Conservation (phyloP, 257 asterid genomes). For the Paraleonurus japonicus region DNA sequence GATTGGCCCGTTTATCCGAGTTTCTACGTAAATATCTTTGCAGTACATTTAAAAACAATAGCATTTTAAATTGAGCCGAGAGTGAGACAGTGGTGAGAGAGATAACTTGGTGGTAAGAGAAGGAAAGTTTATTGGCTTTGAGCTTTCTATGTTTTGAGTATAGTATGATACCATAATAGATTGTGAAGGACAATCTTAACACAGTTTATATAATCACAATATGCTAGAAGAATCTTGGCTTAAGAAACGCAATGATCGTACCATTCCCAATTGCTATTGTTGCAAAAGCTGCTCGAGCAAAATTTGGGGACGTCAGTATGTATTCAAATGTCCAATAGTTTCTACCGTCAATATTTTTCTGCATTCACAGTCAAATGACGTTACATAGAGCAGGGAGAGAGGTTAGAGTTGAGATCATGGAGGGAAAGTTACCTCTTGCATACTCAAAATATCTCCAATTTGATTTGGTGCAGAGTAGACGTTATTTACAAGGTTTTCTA, state of each 20-base stretch:
- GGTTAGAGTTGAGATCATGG: not conserved
- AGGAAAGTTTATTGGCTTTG: not conserved
- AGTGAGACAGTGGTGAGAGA: not conserved
- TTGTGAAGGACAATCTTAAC: not conserved
- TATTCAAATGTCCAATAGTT: slow-evolving; percentile 80
- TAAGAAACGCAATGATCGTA: slow-evolving; percentile 21
- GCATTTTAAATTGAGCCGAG: not conserved
- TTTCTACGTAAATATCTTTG: not conserved
- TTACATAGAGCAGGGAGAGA: not conserved
- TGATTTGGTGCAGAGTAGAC: slow-evolving; percentile 84
- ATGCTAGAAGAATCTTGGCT: not conserved
- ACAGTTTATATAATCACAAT: not conserved
- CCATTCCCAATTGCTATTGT: slow-evolving; percentile 86
- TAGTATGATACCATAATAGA: not conserved
- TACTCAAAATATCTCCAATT: slow-evolving; percentile 49
- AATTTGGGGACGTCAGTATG: slow-evolving; percentile 61
- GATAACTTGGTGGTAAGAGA: too few species aligned
- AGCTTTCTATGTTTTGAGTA: not conserved
- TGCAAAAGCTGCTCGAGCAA: slow-evolving; percentile 81
- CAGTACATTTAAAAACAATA: not conserved
- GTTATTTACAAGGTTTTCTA: slow-evolving; percentile 50
- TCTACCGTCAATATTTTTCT: slow-evolving; percentile 69
- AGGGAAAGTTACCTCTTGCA: slow-evolving; percentile 62
- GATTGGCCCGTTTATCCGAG: not conserved
- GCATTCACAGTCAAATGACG: slow-evolving; percentile 26